phyloP scores from a whole-genome alignment of 345 rosid species.

The Hypericum androsaemum region DNA sequence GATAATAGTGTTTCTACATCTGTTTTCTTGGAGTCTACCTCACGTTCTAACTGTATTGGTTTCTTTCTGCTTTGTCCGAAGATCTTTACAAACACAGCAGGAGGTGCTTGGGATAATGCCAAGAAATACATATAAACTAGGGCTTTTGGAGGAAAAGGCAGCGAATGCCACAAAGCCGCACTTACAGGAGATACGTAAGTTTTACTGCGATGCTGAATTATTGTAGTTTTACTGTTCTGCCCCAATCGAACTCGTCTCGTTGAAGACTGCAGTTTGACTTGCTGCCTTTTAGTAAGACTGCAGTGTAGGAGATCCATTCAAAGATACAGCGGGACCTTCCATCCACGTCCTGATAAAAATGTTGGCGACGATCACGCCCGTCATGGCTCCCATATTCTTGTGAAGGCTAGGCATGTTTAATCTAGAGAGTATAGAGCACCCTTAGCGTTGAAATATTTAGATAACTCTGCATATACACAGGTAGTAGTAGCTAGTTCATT shows the following conservation, averaged over 20 bases:
- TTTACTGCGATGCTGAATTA: no score
- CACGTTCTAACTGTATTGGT: no score
- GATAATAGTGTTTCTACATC: no score
- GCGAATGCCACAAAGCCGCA: constrained; percentile 95
- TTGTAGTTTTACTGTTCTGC: no score
- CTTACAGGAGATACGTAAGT: constrained; percentile 97
- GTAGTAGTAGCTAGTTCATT: constrained; percentile 15
- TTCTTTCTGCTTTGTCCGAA: no score
- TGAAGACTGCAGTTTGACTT: no score
- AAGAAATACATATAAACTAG: constrained; percentile 95
- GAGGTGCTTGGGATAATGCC: constrained; percentile 99
- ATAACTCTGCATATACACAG: constrained; percentile 2
- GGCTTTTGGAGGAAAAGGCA: constrained; percentile 96
- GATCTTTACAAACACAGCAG: constrained; percentile 51
- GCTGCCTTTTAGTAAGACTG: no score
- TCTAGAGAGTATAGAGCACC: constrained; percentile 10
- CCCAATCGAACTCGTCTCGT: no score
- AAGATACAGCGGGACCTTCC: constrained; percentile 96
- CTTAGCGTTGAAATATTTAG: no score
- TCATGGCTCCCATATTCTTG: constrained; percentile 93
- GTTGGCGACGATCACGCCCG: constrained; percentile 89
- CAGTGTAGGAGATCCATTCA: constrained; percentile 98
- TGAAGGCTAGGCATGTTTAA: constrained; percentile 11
- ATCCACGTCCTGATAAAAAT: constrained; percentile 80
- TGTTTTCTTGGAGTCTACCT: no score